These are phyloP conservation scores for Pyronema domesticum DNA, from an alignment of 495 filamentous ascomycete genomes.

Conservation along the genomic window DNA sequence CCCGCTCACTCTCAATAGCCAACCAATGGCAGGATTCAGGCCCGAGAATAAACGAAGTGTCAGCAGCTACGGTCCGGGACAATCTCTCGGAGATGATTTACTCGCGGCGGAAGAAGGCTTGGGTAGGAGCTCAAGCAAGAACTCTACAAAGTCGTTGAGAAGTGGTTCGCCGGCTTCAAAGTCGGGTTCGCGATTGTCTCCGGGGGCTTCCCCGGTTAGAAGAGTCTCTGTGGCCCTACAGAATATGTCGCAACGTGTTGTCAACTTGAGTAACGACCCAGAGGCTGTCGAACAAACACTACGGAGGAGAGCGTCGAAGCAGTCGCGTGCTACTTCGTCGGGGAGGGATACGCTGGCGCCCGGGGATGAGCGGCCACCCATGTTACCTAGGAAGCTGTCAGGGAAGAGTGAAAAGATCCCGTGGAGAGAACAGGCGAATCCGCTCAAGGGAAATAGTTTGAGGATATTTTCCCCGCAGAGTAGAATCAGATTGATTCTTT, in stretches of 20 bases:
- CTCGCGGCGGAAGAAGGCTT: constrained; percentile 36
- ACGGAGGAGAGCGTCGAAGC: constrained; percentile 40
- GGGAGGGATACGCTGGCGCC: constrained; percentile 6
- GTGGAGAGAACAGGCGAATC: constrained; percentile 46
- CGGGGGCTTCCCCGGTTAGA: constrained; percentile 48
- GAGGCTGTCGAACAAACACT: constrained; percentile 60
- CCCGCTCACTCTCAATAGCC: constrained; percentile 46
- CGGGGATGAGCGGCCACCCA: constrained; percentile 12
- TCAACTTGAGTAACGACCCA: constrained; percentile 78
- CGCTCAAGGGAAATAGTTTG: constrained; percentile 71
- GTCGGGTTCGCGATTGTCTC: constrained; percentile 35
- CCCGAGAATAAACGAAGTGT: constrained; percentile 15
- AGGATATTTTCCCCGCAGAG: constrained; percentile 68
- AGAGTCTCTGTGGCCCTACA: constrained; percentile 76
- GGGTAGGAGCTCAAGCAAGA: constrained; percentile 26
- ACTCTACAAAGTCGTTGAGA: constrained; percentile 29
- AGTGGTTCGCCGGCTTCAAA: constrained; percentile 28
- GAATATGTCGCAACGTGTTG: constrained; percentile 93
- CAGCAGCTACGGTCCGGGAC: constrained; percentile 24
- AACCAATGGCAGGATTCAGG: constrained; percentile 47
- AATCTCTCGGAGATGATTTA: constrained; percentile 47
- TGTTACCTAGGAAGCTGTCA: no score
- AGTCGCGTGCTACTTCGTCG: neutral
- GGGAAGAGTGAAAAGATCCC: constrained; percentile 15
- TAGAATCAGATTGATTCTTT: constrained; percentile 51